A percentile compares a stretch with the other conserved stretches of the same genome.
These are phyloP conservation scores for Phytophthora sansomeana DNA, from an alignment of 352 stramenopile species.

Conservation along the genomic window DNA sequence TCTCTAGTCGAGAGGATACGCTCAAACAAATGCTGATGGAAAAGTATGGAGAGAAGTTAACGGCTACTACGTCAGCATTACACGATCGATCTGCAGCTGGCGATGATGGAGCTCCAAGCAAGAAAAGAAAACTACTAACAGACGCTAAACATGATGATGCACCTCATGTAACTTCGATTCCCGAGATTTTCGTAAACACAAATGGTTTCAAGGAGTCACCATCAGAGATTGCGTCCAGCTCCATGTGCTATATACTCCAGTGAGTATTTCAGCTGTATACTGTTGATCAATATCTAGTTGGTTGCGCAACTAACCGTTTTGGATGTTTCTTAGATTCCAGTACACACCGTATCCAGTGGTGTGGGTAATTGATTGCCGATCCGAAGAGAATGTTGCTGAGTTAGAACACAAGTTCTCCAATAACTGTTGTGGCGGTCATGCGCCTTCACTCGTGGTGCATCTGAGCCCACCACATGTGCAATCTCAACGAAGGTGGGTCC, in stretches of 20 bases:
- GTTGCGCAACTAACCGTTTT: not conserved
- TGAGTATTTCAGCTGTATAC: slow-evolving; percentile 9
- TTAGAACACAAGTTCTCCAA: slow-evolving; percentile 34
- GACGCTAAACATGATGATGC: not conserved
- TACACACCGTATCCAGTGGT: slow-evolving; percentile 46
- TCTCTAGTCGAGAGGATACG: slow-evolving; percentile 66
- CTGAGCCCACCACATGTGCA: slow-evolving; percentile 50
- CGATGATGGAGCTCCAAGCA: slow-evolving; percentile 16
- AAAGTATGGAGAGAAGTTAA: slow-evolving; percentile 48
- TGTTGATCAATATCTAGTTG: not conserved
- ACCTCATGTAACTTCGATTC: not conserved
- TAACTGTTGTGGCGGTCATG: slow-evolving; percentile 40
- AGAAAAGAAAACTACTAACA: slow-evolving; percentile 30
- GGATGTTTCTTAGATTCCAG: slow-evolving; percentile 23
- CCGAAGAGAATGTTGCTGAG: slow-evolving; percentile 33
- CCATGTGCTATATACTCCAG: slow-evolving; percentile 42
- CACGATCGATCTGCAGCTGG: not conserved
- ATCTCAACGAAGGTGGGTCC: slow-evolving; percentile 33
- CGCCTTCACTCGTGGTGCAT: slow-evolving; percentile 61
- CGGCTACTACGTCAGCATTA: not conserved
- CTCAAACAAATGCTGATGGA: slow-evolving; percentile 65
- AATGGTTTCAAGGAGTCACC: not conserved
- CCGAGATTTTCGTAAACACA: slow-evolving; percentile 24
- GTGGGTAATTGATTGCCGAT: slow-evolving; percentile 69
- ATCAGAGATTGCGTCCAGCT: slow-evolving; percentile 1